Evolutionary conservation across 805 yeast genomes (phyloP).

Genomic region (Wickerhamiella parazyma): DNA sequence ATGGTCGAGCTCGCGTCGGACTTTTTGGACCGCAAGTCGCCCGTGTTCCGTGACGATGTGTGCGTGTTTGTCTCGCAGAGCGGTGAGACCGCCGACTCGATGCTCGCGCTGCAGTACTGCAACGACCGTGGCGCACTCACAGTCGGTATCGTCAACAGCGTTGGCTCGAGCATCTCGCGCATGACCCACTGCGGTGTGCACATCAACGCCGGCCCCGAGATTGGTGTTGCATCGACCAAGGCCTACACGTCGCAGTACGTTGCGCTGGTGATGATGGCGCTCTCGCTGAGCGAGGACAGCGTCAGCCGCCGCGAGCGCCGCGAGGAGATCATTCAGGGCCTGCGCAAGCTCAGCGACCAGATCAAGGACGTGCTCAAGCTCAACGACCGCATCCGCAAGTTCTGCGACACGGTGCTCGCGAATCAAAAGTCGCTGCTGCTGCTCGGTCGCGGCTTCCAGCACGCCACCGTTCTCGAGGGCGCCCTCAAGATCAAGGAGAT

Average conservation of each 20-base stretch:
- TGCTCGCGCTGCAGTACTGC: slow-evolving; percentile 90
- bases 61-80: slow-evolving; percentile 96
- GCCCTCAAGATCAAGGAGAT: slow-evolving; percentile 97
- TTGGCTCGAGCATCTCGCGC: slow-evolving; percentile 93
- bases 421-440: slow-evolving; percentile 76
- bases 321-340: slow-evolving; percentile 71
- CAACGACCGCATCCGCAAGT: slow-evolving; percentile 56
- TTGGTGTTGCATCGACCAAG: slow-evolving; percentile 97
- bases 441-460: slow-evolving; percentile 95
- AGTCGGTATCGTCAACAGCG: slow-evolving; percentile 94
- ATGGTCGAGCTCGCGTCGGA: slow-evolving; percentile 25
- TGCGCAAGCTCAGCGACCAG: slow-evolving; percentile 72
- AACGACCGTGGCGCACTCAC: slow-evolving; percentile 94
- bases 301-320: slow-evolving; percentile 67
- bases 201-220: slow-evolving; percentile 98
- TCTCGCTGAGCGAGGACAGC: slow-evolving; percentile 86
- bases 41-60: slow-evolving; percentile 97
- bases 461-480: slow-evolving; percentile 95
- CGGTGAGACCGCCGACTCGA: slow-evolving; percentile 97
- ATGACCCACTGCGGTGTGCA: slow-evolving; percentile 99
- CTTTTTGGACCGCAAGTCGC: slow-evolving; percentile 73
- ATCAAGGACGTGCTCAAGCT: slow-evolving; percentile 62
- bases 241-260: slow-evolving; percentile 98
- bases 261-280: slow-evolving; percentile 92
- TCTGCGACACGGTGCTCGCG: slow-evolving; percentile 61